Conservation (phyloP, 169 alveolate genomes). For the Perkinsus olseni region DNA sequence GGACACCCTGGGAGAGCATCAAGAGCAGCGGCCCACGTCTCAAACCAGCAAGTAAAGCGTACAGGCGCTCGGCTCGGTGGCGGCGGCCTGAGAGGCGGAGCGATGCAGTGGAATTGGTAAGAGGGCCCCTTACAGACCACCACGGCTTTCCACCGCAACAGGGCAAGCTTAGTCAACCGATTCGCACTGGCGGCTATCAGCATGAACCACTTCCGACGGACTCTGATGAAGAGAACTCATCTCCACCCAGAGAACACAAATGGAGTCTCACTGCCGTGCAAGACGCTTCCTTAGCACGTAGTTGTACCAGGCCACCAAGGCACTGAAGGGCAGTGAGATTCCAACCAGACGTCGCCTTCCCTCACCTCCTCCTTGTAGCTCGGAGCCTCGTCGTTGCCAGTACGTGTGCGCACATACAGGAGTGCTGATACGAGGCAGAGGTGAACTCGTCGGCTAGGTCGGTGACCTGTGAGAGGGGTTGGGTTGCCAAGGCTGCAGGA, state of each 20-base stretch:
- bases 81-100: neutral
- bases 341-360: too few species aligned
- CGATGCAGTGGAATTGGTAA: too few species aligned
- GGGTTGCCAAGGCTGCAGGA: neutral
- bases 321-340: neutral
- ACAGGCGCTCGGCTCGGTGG: neutral
- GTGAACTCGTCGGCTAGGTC: neutral
- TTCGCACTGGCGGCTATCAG: neutral
- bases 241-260: neutral
- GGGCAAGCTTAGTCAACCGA: neutral
- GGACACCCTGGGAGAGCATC: too few species aligned
- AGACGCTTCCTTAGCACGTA: neutral
- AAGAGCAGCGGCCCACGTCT: neutral
- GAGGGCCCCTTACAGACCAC: neutral
- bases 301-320: neutral
- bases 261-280: neutral
- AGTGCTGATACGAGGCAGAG: neutral
- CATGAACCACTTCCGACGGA: neutral
- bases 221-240: neutral
- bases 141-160: neutral
- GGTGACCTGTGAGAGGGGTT: neutral
- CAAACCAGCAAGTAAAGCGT: neutral
- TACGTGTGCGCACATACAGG: neutral
- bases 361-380: neutral
- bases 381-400: neutral